Evolutionary conservation across 371 early-diverging fungal species (phyloP).

Genomic region (Apophysomyces variabilis): DNA sequence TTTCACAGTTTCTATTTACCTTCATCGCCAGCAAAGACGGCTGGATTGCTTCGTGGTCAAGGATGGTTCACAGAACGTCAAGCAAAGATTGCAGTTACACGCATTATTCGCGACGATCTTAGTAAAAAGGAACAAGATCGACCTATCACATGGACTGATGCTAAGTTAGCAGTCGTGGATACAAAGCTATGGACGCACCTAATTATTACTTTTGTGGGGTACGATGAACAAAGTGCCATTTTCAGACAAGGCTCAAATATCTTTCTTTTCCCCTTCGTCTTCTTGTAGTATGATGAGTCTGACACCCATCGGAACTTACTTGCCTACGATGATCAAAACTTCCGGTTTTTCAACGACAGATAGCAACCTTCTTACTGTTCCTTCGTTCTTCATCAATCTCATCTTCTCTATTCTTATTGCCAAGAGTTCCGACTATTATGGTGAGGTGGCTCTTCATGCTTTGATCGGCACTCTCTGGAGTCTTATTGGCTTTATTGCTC

Average conservation of each 20-base stretch:
- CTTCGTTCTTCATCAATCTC: conserved; percentile 45
- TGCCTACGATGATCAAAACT: conserved; percentile 56
- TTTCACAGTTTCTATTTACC: conserved; percentile 51
- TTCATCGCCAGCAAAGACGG: conserved; percentile 40
- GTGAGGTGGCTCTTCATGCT: conserved; percentile 53
- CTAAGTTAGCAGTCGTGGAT: conserved; percentile 39
- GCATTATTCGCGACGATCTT: conserved; percentile 57
- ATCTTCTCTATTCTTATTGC: conserved; percentile 48
- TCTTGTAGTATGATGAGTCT: conserved; percentile 40
- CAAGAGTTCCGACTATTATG: conserved; percentile 46
- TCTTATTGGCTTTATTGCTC: conserved; percentile 41
- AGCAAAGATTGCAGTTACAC: conserved; percentile 54
- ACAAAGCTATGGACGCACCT: conserved; percentile 55
- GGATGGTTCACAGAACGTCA: conserved; percentile 31
- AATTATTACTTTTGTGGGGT: conserved; percentile 36
- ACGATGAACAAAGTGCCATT: neutral
- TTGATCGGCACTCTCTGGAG: conserved; percentile 43
- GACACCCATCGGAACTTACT: conserved; percentile 48
- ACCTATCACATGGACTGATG: conserved; percentile 31
- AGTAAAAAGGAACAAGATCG: conserved; percentile 46
- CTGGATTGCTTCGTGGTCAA: conserved; percentile 37
- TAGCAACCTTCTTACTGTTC: conserved; percentile 59
- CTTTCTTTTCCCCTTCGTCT: too few species aligned
- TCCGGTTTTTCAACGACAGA: conserved; percentile 56
- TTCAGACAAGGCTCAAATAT: neutral